A percentile compares a stretch with the other conserved stretches of the same genome.
Conservation (phyloP, 2,329 filamentous ascomycete species). For the Aspergillus candidus region DNA sequence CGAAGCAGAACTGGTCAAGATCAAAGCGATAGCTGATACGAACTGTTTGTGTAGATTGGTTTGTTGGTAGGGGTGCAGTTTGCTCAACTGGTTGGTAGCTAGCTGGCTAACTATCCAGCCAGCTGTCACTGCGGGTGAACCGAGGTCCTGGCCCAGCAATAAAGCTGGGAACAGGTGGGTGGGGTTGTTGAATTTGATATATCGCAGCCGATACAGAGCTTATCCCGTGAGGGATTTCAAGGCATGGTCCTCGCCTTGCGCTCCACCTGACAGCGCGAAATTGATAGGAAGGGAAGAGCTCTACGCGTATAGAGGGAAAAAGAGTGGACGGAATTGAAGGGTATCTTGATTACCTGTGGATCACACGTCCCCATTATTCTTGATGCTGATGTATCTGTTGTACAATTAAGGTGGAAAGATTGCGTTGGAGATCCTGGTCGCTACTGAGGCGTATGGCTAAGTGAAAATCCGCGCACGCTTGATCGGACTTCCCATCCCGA, state of each 20-base stretch:
- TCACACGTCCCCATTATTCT: neutral
- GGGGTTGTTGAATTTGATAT: slow-evolving; percentile 33
- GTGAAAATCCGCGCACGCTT: slow-evolving; percentile 34
- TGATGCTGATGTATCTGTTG: neutral
- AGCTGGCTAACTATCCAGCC: too few relatives aligned
- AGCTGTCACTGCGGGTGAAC: neutral
- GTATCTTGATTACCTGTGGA: slow-evolving; percentile 21
- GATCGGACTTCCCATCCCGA: slow-evolving; percentile 31
- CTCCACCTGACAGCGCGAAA: slow-evolving; percentile 50
- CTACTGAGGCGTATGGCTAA: slow-evolving; percentile 12
- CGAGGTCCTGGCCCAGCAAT: too few relatives aligned
- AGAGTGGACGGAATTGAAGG: slow-evolving; percentile 12
- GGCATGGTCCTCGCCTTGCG: slow-evolving; percentile 48
- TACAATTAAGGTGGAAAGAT: neutral
- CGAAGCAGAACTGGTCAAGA: too few relatives aligned
- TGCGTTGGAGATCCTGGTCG: too few relatives aligned
- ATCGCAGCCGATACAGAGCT: slow-evolving; percentile 50
- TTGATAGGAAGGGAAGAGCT: neutral
- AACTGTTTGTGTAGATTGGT: too few relatives aligned
- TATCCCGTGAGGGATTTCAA: slow-evolving; percentile 41
- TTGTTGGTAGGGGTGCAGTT: too few relatives aligned
- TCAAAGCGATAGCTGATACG: too few relatives aligned
- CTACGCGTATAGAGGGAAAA: slow-evolving; percentile 6
- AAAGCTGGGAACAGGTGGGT: too few relatives aligned
- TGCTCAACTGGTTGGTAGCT: too few relatives aligned